Percentiles rank a stretch among this genome's conserved stretches.
These are phyloP conservation scores for Dittrichia graveolens DNA, from an alignment of 129 eudicot species.

Conservation along the genomic window DNA sequence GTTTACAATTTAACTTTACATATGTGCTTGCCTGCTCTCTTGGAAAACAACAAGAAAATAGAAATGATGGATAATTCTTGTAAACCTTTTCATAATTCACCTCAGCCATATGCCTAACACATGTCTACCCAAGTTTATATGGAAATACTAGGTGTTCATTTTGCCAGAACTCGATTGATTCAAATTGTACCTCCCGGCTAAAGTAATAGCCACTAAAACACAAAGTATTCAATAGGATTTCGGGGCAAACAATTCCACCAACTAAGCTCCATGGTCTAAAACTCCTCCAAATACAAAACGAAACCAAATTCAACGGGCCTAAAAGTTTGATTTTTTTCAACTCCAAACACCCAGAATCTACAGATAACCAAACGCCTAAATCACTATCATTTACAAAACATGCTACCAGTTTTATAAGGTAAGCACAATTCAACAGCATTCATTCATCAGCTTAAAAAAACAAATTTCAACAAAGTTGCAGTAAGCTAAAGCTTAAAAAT, in stretches of 20 bases:
- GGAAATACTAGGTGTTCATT: neutral
- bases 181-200: neutral
- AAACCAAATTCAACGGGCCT: neutral
- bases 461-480: slow-evolving; percentile 15
- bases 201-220: neutral
- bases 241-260: slow-evolving; percentile 8
- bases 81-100: neutral
- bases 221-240: neutral
- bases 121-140: neutral
- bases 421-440: slow-evolving; percentile 12
- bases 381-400: slow-evolving; percentile 9
- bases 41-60: slow-evolving; percentile 2
- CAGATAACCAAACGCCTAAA: slow-evolving; percentile 18
- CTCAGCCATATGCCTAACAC: neutral
- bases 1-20: neutral
- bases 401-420: slow-evolving; percentile 8
- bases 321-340: neutral
- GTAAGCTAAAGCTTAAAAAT: slow-evolving; percentile 1
- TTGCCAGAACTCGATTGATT: neutral
- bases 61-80: neutral
- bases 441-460: neutral
- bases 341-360: slow-evolving; percentile 16
- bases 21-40: neutral
- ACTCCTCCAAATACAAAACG: slow-evolving; percentile 3
- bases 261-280: slow-evolving; percentile 7